A percentile compares a stretch with the other conserved stretches of the same genome.
phyloP scores from a whole-genome alignment of 129 eudicot genomes.

The Flaveria bidentis region DNA sequence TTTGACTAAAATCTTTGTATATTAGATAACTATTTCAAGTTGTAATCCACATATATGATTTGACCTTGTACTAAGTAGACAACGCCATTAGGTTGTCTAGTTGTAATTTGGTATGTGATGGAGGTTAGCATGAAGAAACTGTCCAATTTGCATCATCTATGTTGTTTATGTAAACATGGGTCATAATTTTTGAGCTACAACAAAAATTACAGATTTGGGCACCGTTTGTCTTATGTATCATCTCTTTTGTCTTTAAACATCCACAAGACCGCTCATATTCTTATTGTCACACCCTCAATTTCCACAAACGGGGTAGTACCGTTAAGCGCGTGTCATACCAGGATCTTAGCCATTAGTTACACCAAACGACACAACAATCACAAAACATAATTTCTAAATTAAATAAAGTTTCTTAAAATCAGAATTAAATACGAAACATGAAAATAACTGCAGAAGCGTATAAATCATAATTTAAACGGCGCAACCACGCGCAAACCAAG shows the following conservation, averaged over 20 bases:
- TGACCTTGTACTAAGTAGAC: not conserved
- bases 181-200: not conserved
- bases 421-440: no score
- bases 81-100: not conserved
- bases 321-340: no score
- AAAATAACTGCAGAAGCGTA: no score
- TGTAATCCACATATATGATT: not conserved
- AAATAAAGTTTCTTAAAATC: no score
- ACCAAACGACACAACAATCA: no score
- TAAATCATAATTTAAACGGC: no score
- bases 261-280: not conserved
- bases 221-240: not conserved
- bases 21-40: slow-evolving; percentile 1
- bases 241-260: not conserved
- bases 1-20: not conserved
- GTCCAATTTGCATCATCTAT: not conserved
- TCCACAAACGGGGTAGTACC: no score
- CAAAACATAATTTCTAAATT: no score
- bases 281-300: no score
- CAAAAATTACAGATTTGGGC: not conserved
- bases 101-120: not conserved
- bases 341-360: no score
- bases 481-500: no score
- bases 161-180: not conserved
- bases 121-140: slow-evolving; percentile 2